Evolutionary conservation across 2,329 filamentous ascomycete genomes (phyloP).

Genomic region (Pseudocercospora macadamiae): DNA sequence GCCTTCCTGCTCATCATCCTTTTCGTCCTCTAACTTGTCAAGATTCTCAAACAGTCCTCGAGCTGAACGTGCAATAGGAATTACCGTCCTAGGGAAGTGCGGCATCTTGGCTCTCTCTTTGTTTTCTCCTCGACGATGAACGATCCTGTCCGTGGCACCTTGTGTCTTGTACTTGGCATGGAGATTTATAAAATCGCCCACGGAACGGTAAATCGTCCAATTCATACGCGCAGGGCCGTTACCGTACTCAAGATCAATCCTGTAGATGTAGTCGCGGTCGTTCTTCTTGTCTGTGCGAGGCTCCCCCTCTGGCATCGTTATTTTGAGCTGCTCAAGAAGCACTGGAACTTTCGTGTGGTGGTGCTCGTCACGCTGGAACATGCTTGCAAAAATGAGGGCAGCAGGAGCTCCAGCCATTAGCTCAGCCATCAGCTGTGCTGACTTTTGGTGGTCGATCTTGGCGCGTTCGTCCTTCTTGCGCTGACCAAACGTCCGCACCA

Average conservation of each 20-base stretch:
- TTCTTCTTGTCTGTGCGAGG: conserved; percentile 63
- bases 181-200: conserved; percentile 88
- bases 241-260: conserved; percentile 92
- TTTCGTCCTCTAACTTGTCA: conserved; percentile 75
- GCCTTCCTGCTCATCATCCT: conserved; percentile 58
- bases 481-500: conserved; percentile 74
- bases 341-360: conserved; percentile 94
- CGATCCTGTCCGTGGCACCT: conserved; percentile 79
- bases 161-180: conserved; percentile 93
- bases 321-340: conserved; percentile 89
- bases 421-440: conserved; percentile 94
- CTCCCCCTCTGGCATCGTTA: conserved; percentile 79
- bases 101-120: conserved; percentile 74
- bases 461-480: conserved; percentile 84
- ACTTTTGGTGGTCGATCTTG: conserved; percentile 90
- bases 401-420: conserved; percentile 89
- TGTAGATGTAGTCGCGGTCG: conserved; percentile 80
- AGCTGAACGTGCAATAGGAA: conserved; percentile 90
- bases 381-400: conserved; percentile 90
- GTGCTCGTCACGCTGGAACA: conserved; percentile 97
- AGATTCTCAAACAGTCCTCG: conserved; percentile 64
- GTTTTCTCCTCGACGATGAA: conserved; percentile 69
- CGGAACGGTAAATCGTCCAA: conserved; percentile 86
- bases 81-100: conserved; percentile 83
- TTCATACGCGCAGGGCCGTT: conserved; percentile 95